Base-by-base conservation (phyloP, 257 asterid species). In the Solanum piurae region DNA sequence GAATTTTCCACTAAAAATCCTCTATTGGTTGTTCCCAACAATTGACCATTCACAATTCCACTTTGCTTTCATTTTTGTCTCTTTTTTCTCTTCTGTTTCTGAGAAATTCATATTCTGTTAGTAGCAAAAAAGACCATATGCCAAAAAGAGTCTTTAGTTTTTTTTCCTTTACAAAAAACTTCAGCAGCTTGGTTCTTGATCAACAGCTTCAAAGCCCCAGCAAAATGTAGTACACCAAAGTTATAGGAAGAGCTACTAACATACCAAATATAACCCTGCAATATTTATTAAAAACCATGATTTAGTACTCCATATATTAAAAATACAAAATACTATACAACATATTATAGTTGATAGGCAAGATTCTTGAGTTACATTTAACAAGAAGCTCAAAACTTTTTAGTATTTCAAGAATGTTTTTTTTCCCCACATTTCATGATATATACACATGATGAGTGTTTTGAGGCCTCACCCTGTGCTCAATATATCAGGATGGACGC, bases 221-320 rank as follows among this genome's bases (percentile, higher is more conserved):
- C 86, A 96, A 82, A 83, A 96, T 93, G 90, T 95, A 96, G 97
- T 94, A 95, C 37, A 94, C 94, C 46, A 96, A 89, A 25, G 99
- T 96, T 85, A 96, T 95, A 3, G 99, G 99, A 5, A 96, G 94
- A 14, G 99, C 99, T 71, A 96, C 79, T 58, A 96, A 73, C 99
- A 96, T 96, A 75, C 99, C 99, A 75, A 96, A 96, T 89, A 96
- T 96, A 34, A 96, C 99, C 95, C 99, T 96, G 97, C 89, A 88
- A 86, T 14, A 31, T 11, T 14, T 1, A 72, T 42, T 7, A 52
- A 4, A 89, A 86, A 29, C 7, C 69, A 72, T 34, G 16, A 13
- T 77, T 36, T 11, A 49, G 40, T 33, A 29, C 29, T 29, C 29
- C 29, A 37, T 6, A 42, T 9, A 27, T 20, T 40, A 12, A 27